Base-by-base conservation (phyloP, 225 moss, liverwort and hornwort genomes). In the Bryum argenteum region DNA sequence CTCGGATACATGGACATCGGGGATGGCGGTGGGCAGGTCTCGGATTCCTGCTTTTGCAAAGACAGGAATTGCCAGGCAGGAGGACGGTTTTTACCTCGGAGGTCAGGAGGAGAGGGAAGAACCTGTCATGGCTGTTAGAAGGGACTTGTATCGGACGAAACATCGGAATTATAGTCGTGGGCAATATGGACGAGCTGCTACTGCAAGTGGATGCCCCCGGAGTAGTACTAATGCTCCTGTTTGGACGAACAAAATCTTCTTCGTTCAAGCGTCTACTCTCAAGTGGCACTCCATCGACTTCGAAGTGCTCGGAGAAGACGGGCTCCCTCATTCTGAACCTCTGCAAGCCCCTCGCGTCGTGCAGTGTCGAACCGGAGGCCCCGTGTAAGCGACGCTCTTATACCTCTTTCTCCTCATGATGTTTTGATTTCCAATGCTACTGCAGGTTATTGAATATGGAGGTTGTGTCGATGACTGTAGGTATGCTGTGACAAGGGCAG, bases 261-360 rank as follows among this genome's bases (percentile, higher is more conserved):
- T 62, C 17, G 70, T 83, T 39, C 81, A 87, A 65, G 70, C 60
- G 8, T 68, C 74, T 8, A 81, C 83, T 41, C 76, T 81, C 40
- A 83, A 71, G 44, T 87, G 87, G 81, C 87, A 87, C 71, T 83
- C 83, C 1, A 39, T 83, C 41, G 83, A 81, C 68, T 87, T 83
- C 60, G 63, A 66, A 58, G 53, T 81, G 39, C 50, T 78, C 0
- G 79, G 13, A 24, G 81, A 76, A 78, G 78, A 81, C 65, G 77
- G 81, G 28, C 40, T 73, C 17, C 67, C 71, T 59, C 64, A 51
- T 54, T 50, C 11, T 21, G 63, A 83, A 67, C 72, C 72, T 55
- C n/a, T 76, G 15, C 81, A 87, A 64, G 76, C 81, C 22, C 87
- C 83, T 22, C 78, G 81, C 8, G 70, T 87, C 38, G 59, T 87